Evolutionary conservation across 306 rosid species (phyloP).

Genomic region (Delonix regia): DNA sequence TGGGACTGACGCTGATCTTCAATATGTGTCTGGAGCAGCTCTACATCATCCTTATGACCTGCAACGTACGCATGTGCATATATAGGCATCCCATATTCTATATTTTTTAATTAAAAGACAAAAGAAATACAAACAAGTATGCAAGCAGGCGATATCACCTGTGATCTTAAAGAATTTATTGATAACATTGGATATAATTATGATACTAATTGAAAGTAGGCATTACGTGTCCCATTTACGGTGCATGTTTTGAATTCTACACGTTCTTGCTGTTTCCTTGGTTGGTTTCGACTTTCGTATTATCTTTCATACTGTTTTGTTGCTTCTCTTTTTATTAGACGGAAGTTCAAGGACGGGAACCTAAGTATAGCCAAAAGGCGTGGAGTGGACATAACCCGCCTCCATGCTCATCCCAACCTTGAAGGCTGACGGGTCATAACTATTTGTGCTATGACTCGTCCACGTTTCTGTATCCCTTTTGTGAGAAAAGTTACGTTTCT

Average conservation of each 20-base stretch:
- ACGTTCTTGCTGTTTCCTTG: background rate
- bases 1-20: constrained; percentile 52
- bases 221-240: background rate
- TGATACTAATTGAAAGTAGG: constrained; percentile 12
- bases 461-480: no score
- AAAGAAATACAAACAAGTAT: background rate
- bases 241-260: constrained; percentile 11
- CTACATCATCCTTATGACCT: constrained; percentile 41
- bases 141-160: background rate
- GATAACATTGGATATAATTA: background rate
- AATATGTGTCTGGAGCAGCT: constrained; percentile 44
- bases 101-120: constrained; percentile 17
- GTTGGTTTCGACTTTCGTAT: background rate
- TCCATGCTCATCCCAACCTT: no score
- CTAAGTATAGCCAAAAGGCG: no score
- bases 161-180: background rate
- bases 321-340: no score
- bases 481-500: no score
- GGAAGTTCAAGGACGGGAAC: no score
- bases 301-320: no score
- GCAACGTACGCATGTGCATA: constrained; percentile 47
- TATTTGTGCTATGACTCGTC: no score
- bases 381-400: no score
- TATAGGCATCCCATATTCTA: constrained; percentile 37
- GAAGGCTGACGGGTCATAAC: no score